A percentile compares a stretch with the other conserved stretches of the same genome.
phyloP scores from a whole-genome alignment of 768 basidiomycete genomes.

The Mycena leptocephala region DNA sequence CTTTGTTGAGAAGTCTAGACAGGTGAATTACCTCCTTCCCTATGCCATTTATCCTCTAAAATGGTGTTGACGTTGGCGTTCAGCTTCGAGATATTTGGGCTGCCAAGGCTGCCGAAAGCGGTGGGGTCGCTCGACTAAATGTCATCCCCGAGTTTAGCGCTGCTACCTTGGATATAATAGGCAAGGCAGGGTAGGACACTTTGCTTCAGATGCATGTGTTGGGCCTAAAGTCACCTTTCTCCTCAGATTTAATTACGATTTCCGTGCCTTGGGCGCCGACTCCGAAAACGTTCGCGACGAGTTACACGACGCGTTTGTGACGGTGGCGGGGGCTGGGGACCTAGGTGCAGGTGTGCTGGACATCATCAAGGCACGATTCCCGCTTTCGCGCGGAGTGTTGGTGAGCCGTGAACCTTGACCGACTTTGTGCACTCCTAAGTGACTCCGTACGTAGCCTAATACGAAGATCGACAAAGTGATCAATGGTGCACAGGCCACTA shows the following conservation, averaged over 20 bases:
- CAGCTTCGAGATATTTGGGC: conserved; percentile 56
- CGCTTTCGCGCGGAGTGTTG: too few species aligned
- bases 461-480: too few species aligned
- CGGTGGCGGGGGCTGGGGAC: neutral
- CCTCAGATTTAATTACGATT: conserved; percentile 32
- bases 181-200: too few species aligned
- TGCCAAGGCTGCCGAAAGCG: too few species aligned
- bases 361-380: neutral
- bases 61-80: neutral
- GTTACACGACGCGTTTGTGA: neutral
- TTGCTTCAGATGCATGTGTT: conserved; percentile 38
- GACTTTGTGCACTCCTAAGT: neutral
- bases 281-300: too few species aligned
- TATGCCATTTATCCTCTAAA: neutral
- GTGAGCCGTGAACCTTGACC: neutral
- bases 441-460: neutral
- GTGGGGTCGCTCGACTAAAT: too few species aligned
- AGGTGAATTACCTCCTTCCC: neutral
- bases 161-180: too few species aligned
- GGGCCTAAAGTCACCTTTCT: conserved; percentile 47
- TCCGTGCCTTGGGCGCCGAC: too few species aligned
- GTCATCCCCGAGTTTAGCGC: too few species aligned
- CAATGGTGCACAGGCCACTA: too few species aligned
- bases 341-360: neutral
- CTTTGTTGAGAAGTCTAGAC: conserved; percentile 4